Percentiles rank a stretch among this genome's conserved stretches.
Evolutionary conservation across 2,329 filamentous ascomycete genomes (phyloP).

Genomic region (Myriosclerotinia duriaeana): DNA sequence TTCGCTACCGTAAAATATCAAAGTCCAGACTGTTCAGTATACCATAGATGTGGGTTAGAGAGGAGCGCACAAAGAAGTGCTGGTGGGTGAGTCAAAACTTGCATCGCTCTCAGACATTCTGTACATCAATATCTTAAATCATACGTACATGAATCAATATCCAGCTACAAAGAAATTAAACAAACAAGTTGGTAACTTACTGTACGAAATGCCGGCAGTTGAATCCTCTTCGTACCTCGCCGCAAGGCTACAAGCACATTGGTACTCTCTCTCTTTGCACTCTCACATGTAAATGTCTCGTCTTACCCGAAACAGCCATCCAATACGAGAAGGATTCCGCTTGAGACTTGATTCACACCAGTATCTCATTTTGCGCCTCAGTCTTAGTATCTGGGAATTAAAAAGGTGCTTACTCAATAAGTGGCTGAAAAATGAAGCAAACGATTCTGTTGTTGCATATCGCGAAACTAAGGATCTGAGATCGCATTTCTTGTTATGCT

Average conservation of each 20-base stretch:
- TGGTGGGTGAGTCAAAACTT: neutral
- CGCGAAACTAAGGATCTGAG: slow-evolving; percentile 19
- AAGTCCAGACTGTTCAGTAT: neutral
- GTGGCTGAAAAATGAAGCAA: neutral
- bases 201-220: slow-evolving; percentile 1
- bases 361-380: slow-evolving; percentile 2
- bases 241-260: slow-evolving; percentile 5
- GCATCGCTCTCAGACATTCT: slow-evolving; percentile 13
- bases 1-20: neutral
- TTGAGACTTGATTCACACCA: neutral
- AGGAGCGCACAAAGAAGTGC: neutral
- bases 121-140: slow-evolving; percentile 9
- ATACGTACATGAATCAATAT: slow-evolving; percentile 1
- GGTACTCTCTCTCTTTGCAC: slow-evolving; percentile 13
- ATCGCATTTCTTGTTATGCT: slow-evolving; percentile 10
- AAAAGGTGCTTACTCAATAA: slow-evolving; percentile 9
- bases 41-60: neutral
- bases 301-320: slow-evolving; percentile 6
- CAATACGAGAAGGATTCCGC: slow-evolving; percentile 20
- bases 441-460: slow-evolving; percentile 12
- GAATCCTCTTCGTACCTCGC: slow-evolving; percentile 1
- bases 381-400: neutral
- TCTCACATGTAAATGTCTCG: slow-evolving; percentile 10
- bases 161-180: slow-evolving; percentile 8
- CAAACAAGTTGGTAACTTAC: neutral